Evolutionary conservation across 2,329 filamentous ascomycete genomes (phyloP).

Genomic region (Clarireedia paspali): DNA sequence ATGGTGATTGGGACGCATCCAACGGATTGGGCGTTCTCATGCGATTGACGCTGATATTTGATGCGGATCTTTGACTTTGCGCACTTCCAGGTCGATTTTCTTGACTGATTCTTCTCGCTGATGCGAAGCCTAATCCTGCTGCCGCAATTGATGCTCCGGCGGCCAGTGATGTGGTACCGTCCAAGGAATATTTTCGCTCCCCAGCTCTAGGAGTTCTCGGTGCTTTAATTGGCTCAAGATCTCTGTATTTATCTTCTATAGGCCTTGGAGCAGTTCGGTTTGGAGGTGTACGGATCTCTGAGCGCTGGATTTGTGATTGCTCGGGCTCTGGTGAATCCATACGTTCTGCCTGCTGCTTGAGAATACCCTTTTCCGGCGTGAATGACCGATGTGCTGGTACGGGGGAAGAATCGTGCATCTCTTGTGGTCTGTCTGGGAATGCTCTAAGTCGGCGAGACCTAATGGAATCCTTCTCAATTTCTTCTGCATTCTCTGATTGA

Average conservation of each 20-base stretch:
- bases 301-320: conserved; percentile 7
- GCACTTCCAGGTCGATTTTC: conserved; percentile 25
- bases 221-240: conserved; percentile 18
- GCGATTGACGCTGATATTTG: conserved; percentile 24
- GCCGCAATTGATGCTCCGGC: conserved; percentile 22
- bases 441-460: conserved; percentile 14
- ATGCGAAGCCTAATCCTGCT: conserved; percentile 24
- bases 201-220: conserved; percentile 21
- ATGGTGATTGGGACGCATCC: no score
- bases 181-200: conserved; percentile 16
- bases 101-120: conserved; percentile 24
- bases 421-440: conserved; percentile 11
- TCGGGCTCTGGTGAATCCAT: conserved; percentile 19
- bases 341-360: conserved; percentile 22
- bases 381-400: conserved; percentile 15
- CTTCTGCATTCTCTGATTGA: conserved; percentile 7
- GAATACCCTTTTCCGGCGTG: conserved; percentile 9
- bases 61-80: conserved; percentile 20
- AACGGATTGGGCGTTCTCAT: conserved; percentile 26
- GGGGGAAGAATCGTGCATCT: conserved; percentile 16
- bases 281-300: not conserved
- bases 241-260: conserved; percentile 23
- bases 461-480: conserved; percentile 8
- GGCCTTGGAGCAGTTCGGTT: conserved; percentile 7
- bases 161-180: conserved; percentile 16